Evolutionary conservation across 2,329 filamentous ascomycete genomes (phyloP).

Genomic region (Botryosphaeria dothidea): DNA sequence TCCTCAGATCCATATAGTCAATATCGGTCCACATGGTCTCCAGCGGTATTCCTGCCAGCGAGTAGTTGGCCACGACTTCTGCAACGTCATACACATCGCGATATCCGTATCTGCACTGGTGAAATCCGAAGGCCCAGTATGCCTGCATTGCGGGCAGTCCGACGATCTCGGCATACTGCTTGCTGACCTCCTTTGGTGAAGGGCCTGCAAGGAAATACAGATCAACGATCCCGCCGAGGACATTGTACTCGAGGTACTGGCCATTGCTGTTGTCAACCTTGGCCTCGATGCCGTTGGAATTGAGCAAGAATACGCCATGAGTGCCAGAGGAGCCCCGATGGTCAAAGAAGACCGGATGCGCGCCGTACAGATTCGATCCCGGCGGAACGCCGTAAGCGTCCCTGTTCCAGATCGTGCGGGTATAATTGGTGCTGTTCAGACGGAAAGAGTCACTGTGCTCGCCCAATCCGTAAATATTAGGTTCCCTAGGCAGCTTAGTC

Average conservation of each 20-base stretch:
- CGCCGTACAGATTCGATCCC: conserved; percentile 69
- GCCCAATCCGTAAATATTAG: conserved; percentile 76
- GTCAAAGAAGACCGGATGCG: conserved; percentile 75
- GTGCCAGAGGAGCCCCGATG: conserved; percentile 55
- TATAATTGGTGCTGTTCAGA: conserved; percentile 68
- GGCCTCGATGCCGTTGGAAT: conserved; percentile 63
- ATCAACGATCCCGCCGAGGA: conserved; percentile 74
- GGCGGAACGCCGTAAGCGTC: conserved; percentile 64
- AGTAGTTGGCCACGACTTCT: conserved; percentile 69
- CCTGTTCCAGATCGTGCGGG: conserved; percentile 68
- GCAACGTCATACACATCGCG: conserved; percentile 64
- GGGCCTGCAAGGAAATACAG: conserved; percentile 55
- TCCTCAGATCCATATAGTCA: conserved; percentile 64
- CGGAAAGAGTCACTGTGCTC: conserved; percentile 74
- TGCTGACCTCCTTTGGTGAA: conserved; percentile 47
- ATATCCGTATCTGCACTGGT: conserved; percentile 55
- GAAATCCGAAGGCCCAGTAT: conserved; percentile 56
- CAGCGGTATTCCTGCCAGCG: conserved; percentile 63
- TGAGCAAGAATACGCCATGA: conserved; percentile 38
- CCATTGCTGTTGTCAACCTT: conserved; percentile 66
- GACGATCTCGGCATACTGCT: conserved; percentile 53
- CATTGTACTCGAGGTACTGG: conserved; percentile 79
- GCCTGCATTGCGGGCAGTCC: conserved; percentile 52
- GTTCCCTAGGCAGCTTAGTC: conserved; percentile 67
- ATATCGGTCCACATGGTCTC: conserved; percentile 77